Base-by-base conservation (phyloP, 2,329 filamentous ascomycete genomes). In the Amphichorda felina region DNA sequence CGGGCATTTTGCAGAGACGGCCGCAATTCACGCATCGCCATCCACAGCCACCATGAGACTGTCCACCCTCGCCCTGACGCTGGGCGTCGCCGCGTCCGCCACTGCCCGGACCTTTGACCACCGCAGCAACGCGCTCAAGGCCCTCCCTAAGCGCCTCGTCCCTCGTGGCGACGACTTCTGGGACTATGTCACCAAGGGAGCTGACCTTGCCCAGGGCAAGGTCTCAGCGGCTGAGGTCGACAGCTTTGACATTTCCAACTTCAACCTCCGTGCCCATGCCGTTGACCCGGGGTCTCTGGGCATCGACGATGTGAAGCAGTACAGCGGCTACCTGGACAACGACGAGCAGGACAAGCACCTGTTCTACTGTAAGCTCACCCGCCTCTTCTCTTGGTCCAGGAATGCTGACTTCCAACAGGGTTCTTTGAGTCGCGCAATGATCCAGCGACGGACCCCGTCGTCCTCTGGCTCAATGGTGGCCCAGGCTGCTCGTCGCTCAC, bases 351-450 rank as follows among this genome's bases (percentile, higher is more conserved):
- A 96, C 61, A 95, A 96, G 77, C 91, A 98, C 61, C 67, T 98
- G 41, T 98, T 98, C 60, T 98, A 95, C 67, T 98, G 89, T 93
- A 65, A 71, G 83, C 10, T 13, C 8, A 15, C 25, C 16, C 10
- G 14, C 9, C 13, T 17, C 14, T 33, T 15, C 10, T 18, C 13
- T 15, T 27, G n/a, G n/a, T n/a, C n/a, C n/a, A n/a, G n/a, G n/a
- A 10, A 24, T 24, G 18, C 6, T 26, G 16, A 2, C 13, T 78
- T 98, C 44, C 91, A 98, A 61, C 47, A 94, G 86, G 87, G 91
- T 98, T 98, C 78, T 98, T 98, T 50, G 91, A 98, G 65, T 96
- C 89, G 36, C 83, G 91, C 52, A 95, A 95, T 53, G 88, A 98
- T 60, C 91, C 91, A 46, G 76, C 88, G 73, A 96, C 89, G 54